These are phyloP conservation scores for Rhodofomes roseus DNA, from an alignment of 1,284 basidiomycete species.

Conservation along the genomic window DNA sequence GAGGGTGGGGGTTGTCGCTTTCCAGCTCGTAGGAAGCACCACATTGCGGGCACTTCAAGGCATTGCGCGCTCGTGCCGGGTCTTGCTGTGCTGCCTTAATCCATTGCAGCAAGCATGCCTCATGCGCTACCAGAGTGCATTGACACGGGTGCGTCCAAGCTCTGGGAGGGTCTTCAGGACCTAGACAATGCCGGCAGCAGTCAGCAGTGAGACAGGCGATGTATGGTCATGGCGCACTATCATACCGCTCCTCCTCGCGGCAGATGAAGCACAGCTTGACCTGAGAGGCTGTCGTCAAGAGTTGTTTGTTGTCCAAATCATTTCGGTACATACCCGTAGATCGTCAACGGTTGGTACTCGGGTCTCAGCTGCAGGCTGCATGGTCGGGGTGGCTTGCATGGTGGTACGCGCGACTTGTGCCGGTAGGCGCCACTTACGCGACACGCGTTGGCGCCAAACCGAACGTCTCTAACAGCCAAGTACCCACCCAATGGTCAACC, in stretches of 20 bases:
- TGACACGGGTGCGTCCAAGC: conserved; percentile 76
- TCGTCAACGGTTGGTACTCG: conserved; percentile 35
- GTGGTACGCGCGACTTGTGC: not conserved
- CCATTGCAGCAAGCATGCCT: conserved; percentile 74
- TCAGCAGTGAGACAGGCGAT: not conserved
- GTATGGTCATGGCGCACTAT: conserved; percentile 36
- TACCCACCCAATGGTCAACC: too few species aligned
- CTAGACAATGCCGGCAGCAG: conserved; percentile 24
- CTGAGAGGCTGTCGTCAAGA: conserved; percentile 28
- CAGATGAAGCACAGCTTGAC: conserved; percentile 79
- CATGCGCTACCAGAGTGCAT: conserved; percentile 77
- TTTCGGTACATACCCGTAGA: conserved; percentile 33
- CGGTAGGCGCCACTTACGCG: not conserved
- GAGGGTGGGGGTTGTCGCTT: conserved; percentile 48
- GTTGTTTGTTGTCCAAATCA: not conserved
- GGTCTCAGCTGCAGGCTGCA: conserved; percentile 5
- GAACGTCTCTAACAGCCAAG: too few species aligned
- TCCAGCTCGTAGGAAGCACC: conserved; percentile 60
- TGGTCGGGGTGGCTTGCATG: not conserved
- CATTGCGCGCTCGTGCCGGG: conserved; percentile 47
- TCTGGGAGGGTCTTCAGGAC: conserved; percentile 41
- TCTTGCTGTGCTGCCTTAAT: conserved; percentile 62
- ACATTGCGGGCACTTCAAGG: conserved; percentile 79
- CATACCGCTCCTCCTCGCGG: conserved; percentile 62
- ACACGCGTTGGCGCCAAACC: not conserved